Evolutionary conservation across 306 rosid genomes (phyloP).

Genomic region (Vachellia collinsii): DNA sequence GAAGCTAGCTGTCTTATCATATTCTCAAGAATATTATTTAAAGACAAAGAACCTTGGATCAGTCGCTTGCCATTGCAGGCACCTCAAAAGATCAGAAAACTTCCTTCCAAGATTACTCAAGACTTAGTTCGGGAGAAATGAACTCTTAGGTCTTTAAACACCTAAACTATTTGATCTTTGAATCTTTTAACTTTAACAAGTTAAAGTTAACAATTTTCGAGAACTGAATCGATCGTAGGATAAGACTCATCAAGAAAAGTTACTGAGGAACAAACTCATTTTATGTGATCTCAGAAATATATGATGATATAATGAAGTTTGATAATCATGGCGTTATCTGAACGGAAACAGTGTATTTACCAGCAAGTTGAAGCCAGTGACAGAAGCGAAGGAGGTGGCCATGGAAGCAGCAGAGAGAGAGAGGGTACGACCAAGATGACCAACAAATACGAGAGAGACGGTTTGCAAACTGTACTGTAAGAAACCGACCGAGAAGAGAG

Average conservation of each 20-base stretch:
- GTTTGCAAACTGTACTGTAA: conserved; percentile 41
- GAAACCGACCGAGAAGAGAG: conserved; percentile 36
- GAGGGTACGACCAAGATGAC: conserved; percentile 34
- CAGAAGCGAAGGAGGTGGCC: conserved; percentile 47
- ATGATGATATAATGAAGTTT: too few relatives aligned
- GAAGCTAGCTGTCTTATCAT: background rate
- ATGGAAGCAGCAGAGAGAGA: conserved; percentile 47
- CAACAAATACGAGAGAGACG: conserved; percentile 37
- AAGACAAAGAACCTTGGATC: background rate
- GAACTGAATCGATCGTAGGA: background rate
- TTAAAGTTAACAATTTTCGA: background rate
- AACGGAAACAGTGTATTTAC: background rate
- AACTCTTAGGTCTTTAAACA: background rate
- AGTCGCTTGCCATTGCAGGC: background rate
- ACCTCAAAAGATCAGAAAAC: background rate
- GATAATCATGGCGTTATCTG: too few relatives aligned
- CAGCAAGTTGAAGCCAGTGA: conserved; percentile 47
- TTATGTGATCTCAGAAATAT: too few relatives aligned
- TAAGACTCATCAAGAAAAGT: background rate
- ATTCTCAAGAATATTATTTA: background rate
- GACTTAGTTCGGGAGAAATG: background rate
- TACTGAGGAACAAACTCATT: background rate
- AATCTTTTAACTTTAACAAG: background rate
- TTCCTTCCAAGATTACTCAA: background rate
- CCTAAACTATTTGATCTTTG: background rate